Base-by-base conservation (phyloP, 305 asterid species). In the Fraxinus albicans region DNA sequence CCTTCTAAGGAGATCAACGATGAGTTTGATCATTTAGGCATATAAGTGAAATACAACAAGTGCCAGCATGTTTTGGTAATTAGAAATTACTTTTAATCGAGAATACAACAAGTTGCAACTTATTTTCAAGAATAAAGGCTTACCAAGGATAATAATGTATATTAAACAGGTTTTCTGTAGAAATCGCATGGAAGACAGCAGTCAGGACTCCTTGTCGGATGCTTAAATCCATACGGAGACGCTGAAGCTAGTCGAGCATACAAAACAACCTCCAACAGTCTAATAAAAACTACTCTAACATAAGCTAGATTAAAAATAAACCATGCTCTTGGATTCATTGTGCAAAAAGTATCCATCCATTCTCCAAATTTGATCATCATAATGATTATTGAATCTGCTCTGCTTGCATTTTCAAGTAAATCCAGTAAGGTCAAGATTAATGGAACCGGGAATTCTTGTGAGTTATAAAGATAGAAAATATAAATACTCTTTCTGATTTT, bases 261-360 rank as follows among this genome's bases (percentile, higher is more conserved):
- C 55, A 3, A 44, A 44, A 44, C 55, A 44, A 4, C 55, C n/a
- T 44, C 55, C 1, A 12, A 12, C 17, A 12, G 55, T 44, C 55
- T 44, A 44, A 42, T 12, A 10, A 44, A 17, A 10, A 44, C 36
- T 34, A 34, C 55, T 44, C 15, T 12, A 10, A 44, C 3, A 23
- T 74, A 23, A 23, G 47, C 21, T 13, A 35, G 77, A 13, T 13
- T 25, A 27, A 53, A 47, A 72, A 63, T 47, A 70, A 67, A 88
- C 89, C 84, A 13, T 82, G 89, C 79, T 88, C 86, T 63, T 74
- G 76, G 81, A 88, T 84, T 77, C 86, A 79, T 83, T 72, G 86
- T 69, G 85, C 86, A 9, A 86, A 86, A 76, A 65, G 23, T 27
- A 1, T 86, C 88, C 84, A 86, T 31, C 79, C 67, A 83, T 86